Evolutionary conservation across 2,329 filamentous ascomycete species (phyloP), one percentile per base, ranked within the genome.

Genomic region (Rutstroemia sp.): DNA sequence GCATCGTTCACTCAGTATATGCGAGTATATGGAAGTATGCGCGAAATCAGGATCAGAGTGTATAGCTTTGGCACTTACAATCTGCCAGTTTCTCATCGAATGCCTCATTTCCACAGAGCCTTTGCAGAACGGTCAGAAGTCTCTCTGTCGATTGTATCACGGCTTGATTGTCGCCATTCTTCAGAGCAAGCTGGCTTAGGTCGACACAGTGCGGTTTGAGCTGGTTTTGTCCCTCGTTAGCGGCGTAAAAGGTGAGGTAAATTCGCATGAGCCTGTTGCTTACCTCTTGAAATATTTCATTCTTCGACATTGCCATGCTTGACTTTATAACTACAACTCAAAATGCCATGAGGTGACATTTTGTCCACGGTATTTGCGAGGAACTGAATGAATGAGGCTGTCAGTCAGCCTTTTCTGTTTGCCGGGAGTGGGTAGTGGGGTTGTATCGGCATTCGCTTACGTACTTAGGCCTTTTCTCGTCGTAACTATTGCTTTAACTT

Each of bases 31-130:
- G 19, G 10, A 18, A 21, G 8, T 27, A 91, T 0, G 99, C 76
- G 0, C 94, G 92, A 61, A 96, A n/a, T 41, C 14, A 41, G 14
- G 14, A 41, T 18, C 6, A 14, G 14, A 41, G 39, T 16, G 18
- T 41, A 14, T 9, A 21, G 12, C n/a, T 45, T 12, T 12, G 95
- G 75, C 97, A 97, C 67, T 88, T 81, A 76, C 97, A 99, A 74
- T 96, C 92, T 14, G 92, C 90, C 18, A 97, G 75, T 69, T 91
- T 92, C 52, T 85, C 79, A 69, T 96, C 90, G 18, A 97, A 71
- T 0, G 75, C 73, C 2, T 74, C 69, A 61, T 82, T 76, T 69
- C 67, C 46, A 54, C 66, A 70, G 21, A 65, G 65, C 48, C 58
- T 39, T 58, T 75, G 67, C 4, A 85, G 70, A n/a, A 80, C 69